Evolutionary conservation across 768 basidiomycete genomes (phyloP).

Genomic region (Pleurotus citrinopileatus): DNA sequence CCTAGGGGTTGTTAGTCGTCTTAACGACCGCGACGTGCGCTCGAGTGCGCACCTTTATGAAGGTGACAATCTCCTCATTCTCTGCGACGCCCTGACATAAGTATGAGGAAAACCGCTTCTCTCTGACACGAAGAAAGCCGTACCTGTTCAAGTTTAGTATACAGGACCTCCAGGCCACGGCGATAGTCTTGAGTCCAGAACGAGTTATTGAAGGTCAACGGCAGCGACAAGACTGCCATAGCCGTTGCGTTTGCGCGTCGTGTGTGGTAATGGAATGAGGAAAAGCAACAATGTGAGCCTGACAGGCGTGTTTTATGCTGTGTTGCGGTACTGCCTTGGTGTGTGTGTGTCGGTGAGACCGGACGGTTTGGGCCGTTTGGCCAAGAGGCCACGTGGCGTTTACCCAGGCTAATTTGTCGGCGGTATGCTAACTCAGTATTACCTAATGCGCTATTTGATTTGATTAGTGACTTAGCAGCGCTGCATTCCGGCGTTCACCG

Average conservation of each 20-base stretch:
- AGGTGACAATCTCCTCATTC: conserved; percentile 79
- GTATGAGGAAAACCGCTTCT: too few relatives aligned
- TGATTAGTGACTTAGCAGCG: not conserved
- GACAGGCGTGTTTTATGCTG: conserved; percentile 11
- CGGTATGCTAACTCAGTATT: not conserved
- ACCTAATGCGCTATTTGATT: not conserved
- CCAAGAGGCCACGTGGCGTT: not conserved
- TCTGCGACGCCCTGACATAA: conserved; percentile 69
- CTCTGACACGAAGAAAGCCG: conserved; percentile 13
- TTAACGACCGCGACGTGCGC: conserved; percentile 6
- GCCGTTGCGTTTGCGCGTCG: conserved; percentile 13
- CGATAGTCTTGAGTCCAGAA: conserved; percentile 95
- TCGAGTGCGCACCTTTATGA: conserved; percentile 65
- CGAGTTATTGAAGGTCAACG: conserved; percentile 86
- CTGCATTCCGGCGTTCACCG: conserved; percentile 3
- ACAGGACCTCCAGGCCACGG: conserved; percentile 76
- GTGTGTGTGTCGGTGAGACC: conserved; percentile 21
- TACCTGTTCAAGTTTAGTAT: conserved; percentile 76
- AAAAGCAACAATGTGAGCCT: not conserved
- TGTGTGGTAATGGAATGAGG: conserved; percentile 9
- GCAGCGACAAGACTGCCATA: conserved; percentile 89
- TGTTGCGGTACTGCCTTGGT: conserved; percentile 14
- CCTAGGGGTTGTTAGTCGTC: conserved; percentile 39
- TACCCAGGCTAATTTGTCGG: not conserved
- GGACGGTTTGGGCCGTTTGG: not conserved